Base-by-base conservation (phyloP, 495 filamentous ascomycete species). In the Talaromyces ruber region DNA sequence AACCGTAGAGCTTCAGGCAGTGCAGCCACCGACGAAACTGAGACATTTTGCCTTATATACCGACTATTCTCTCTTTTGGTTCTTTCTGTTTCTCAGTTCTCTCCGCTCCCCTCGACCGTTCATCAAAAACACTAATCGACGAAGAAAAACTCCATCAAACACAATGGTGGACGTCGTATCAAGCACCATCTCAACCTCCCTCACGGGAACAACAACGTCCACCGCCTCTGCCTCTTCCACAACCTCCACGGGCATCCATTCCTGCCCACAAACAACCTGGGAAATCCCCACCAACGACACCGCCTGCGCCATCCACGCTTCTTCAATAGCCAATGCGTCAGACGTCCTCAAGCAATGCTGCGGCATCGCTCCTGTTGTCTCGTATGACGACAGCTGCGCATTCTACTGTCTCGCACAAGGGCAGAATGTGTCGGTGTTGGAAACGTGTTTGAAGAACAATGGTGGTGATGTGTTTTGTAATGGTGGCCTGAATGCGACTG, bases 381-480 rank as follows among this genome's bases (percentile, higher is more conserved):
- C 72, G 18, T 81, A 79, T 72, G 68, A 76, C 54, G 65, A 74
- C 70, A 73, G 71, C 65, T 83, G 81, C 70, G 75, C 72, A 25
- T 65, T 79, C 54, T 83, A 81, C 74, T 83, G 81, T 63, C 76
- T 79, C 11, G 79, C 79, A 3, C 70, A 73, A 47, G 76, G 67
- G 12, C 79, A 83, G 59, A 71, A 62, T 29, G 66, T 78, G 62
- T 45, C 58, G 8, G 59, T 71, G 2, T 69, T 83, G 34, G 64
- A 60, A 12, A 24, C 64, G 21, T 83, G 80, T 58, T 59, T 80
- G 16, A 65, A 62, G 50, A 62, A 63, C 28, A 67, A 75, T 52
- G 73, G 74, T 22, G 62, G 64, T 7, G 51, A 72, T 11, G 59
- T 79, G 61, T 82, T 78, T 64, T 83, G 79, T 64, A 73, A 71